Evolutionary conservation across 768 basidiomycete species (phyloP).

Genomic region (Lentinula detonsa): DNA sequence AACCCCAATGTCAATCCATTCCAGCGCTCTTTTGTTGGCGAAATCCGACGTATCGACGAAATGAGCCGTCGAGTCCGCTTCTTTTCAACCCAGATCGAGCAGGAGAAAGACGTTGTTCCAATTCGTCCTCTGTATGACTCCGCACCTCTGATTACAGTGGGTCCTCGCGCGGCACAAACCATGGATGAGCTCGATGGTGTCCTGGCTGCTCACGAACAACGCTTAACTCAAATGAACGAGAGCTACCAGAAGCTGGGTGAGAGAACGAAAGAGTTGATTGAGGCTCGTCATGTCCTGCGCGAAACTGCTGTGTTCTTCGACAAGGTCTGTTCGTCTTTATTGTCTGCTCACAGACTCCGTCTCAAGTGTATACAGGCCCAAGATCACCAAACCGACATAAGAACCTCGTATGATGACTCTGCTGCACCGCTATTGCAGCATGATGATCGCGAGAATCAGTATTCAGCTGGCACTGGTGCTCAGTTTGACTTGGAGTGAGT

Average conservation of each 20-base stretch:
- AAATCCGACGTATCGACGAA: constrained; percentile 92
- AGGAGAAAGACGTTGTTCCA: constrained; percentile 77
- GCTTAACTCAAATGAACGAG: constrained; percentile 86
- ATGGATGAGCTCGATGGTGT: constrained; percentile 91
- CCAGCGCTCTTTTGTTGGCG: constrained; percentile 96
- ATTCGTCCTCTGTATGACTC: constrained; percentile 85
- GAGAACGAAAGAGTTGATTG: constrained; percentile 79
- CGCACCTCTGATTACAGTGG: constrained; percentile 80
- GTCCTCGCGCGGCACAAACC: constrained; percentile 88
- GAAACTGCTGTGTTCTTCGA: constrained; percentile 98
- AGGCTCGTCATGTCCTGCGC: constrained; percentile 89
- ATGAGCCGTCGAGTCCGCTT: constrained; percentile 94
- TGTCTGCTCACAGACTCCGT: constrained; percentile 4
- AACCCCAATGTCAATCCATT: constrained; percentile 96
- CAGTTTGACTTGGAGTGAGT: constrained; percentile 88
- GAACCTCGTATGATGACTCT: constrained; percentile 88
- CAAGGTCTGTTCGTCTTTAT: constrained; percentile 39
- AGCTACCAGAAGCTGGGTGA: constrained; percentile 87
- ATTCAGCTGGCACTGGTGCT: constrained; percentile 33
- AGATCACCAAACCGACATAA: constrained; percentile 69
- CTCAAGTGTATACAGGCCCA: constrained; percentile 51
- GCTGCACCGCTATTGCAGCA: constrained; percentile 87
- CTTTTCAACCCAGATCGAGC: constrained; percentile 79
- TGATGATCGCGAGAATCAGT: constrained; percentile 76
- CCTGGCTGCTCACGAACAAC: constrained; percentile 78